Percentiles rank a stretch among this genome's conserved stretches.
These are phyloP conservation scores for Moniliella sp. DNA, from an alignment of 1,284 basidiomycete species.

Conservation along the genomic window DNA sequence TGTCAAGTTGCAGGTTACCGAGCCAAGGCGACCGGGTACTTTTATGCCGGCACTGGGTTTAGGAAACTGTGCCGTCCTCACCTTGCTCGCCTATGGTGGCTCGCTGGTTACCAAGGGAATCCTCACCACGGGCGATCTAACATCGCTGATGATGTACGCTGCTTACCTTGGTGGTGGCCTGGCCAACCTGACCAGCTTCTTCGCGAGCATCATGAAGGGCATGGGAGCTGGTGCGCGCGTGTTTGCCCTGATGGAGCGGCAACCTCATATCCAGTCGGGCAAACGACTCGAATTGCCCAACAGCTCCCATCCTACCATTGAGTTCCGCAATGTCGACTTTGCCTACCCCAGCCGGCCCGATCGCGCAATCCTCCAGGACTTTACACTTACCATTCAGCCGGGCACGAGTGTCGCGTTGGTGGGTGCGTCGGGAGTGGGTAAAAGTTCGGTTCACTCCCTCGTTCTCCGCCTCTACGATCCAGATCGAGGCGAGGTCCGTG, in stretches of 20 bases:
- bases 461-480: conserved; percentile 85
- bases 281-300: conserved; percentile 8
- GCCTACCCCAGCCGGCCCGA: conserved; percentile 34
- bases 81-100: conserved; percentile 82
- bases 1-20: conserved; percentile 56
- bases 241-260: conserved; percentile 63
- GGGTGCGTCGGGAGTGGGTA: conserved; percentile 37
- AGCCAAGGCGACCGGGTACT: conserved; percentile 71
- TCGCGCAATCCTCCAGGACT: conserved; percentile 31
- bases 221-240: conserved; percentile 78
- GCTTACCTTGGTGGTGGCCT: conserved; percentile 55
- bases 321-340: conserved; percentile 36
- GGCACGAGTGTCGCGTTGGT: conserved; percentile 33
- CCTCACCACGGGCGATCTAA: conserved; percentile 44
- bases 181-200: conserved; percentile 35
- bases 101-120: conserved; percentile 64
- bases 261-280: conserved; percentile 23
- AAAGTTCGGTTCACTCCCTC: conserved; percentile 70
- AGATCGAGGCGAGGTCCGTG: conserved; percentile 53
- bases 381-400: conserved; percentile 31
- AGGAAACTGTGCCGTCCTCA: conserved; percentile 80
- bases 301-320: conserved; percentile 12
- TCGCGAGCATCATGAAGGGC: conserved; percentile 42
- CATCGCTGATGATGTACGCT: conserved; percentile 69
- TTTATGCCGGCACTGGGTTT: conserved; percentile 69